phyloP scores from a whole-genome alignment of 2,329 filamentous ascomycete genomes.

The Zymoseptoria ardabiliae region DNA sequence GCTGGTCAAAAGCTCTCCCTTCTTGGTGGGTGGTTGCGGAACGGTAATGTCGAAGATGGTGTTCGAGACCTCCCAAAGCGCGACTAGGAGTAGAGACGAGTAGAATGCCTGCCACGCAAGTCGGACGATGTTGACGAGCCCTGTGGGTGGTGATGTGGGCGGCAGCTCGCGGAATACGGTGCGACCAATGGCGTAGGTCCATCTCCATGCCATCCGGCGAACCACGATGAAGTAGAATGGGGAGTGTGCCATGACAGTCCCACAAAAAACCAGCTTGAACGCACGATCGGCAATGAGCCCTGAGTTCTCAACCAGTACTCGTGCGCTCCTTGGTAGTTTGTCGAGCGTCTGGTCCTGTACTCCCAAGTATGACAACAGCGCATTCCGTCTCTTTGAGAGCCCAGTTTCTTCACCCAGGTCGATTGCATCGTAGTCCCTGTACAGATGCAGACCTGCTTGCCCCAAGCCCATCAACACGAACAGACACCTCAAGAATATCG shows the following conservation, averaged over 20 bases:
- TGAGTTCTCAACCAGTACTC: constrained; percentile 2
- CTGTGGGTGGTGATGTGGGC: constrained; percentile 52
- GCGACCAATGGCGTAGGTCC: constrained; percentile 62
- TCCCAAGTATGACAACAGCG: neutral
- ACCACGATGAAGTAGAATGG: constrained; percentile 57
- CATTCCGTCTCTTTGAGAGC: constrained; percentile 22
- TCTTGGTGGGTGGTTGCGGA: constrained; percentile 73
- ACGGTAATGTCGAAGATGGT: constrained; percentile 73
- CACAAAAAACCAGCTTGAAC: constrained; percentile 13
- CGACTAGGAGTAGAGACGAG: constrained; percentile 60
- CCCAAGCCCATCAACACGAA: constrained; percentile 60
- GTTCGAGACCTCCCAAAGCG: constrained; percentile 73
- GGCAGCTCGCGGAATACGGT: constrained; percentile 66
- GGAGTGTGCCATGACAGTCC: constrained; percentile 13
- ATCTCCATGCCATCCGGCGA: constrained; percentile 58
- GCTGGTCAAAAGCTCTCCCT: constrained; percentile 71
- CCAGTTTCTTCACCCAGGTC: constrained; percentile 33
- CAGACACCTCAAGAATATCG: constrained; percentile 69
- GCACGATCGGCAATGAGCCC: constrained; percentile 11
- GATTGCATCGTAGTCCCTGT: constrained; percentile 65
- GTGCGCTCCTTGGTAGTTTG: constrained; percentile 8
- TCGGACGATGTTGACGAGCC: constrained; percentile 37
- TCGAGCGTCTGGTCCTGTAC: constrained; percentile 1
- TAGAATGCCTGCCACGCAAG: constrained; percentile 27
- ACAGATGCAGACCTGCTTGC: constrained; percentile 66